Evolutionary conservation across 1,139 yeast genomes (phyloP).

Genomic region (Magnusiomyces suaveolens): DNA sequence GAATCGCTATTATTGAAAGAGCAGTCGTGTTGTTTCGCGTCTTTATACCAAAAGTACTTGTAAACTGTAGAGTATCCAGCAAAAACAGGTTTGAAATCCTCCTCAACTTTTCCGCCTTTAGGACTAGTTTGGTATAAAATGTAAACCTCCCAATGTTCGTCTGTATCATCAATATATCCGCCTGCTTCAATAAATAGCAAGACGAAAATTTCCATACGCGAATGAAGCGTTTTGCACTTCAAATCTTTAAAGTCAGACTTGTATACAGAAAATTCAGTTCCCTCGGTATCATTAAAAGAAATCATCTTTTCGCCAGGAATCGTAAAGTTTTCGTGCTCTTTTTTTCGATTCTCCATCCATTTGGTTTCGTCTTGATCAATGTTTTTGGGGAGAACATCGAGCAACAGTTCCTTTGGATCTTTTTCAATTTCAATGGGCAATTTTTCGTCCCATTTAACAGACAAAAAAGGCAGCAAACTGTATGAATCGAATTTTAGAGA

Average conservation of each 20-base stretch:
- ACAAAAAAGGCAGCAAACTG: slow-evolving; percentile 45
- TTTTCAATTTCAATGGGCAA: slow-evolving; percentile 33
- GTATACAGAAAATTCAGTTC: slow-evolving; percentile 34
- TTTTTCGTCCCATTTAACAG: slow-evolving; percentile 44
- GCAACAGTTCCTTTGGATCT: slow-evolving; percentile 43
- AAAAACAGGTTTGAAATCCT: slow-evolving; percentile 31
- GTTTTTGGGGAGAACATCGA: slow-evolving; percentile 46
- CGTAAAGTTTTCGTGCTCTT: slow-evolving; percentile 30
- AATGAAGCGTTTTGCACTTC: slow-evolving; percentile 46
- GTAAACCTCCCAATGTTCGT: slow-evolving; percentile 61
- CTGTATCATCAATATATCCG: slow-evolving; percentile 67
- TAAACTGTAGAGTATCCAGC: slow-evolving; percentile 81
- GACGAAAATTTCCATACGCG: slow-evolving; percentile 68
- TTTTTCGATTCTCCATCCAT: slow-evolving; percentile 50
- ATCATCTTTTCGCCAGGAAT: slow-evolving; percentile 45
- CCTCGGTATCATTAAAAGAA: slow-evolving; percentile 31
- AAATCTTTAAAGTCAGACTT: slow-evolving; percentile 36
- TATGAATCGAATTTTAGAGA: slow-evolving; percentile 45
- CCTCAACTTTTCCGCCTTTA: slow-evolving; percentile 6
- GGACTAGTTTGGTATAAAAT: slow-evolving; percentile 27
- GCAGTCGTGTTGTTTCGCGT: slow-evolving; percentile 51
- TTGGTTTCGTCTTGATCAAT: slow-evolving; percentile 35
- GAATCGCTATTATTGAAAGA: slow-evolving; percentile 20
- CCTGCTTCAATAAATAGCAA: slow-evolving; percentile 90
- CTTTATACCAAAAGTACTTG: slow-evolving; percentile 70